Evolutionary conservation across 306 rosid species (phyloP), one percentile per base, ranked within the genome.

Genomic region (Quercus dentata): DNA sequence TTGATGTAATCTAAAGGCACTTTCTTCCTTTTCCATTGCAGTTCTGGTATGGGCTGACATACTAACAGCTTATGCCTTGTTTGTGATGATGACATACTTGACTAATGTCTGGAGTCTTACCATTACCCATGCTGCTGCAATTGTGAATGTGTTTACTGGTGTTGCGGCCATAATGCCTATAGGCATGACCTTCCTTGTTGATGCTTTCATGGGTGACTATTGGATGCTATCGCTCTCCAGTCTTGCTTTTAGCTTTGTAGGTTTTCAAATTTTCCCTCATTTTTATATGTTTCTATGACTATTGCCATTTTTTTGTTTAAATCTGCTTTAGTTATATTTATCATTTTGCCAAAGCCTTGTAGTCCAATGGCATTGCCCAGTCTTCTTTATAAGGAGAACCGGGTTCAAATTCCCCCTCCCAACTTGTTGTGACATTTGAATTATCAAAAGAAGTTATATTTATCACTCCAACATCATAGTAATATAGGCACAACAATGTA

Each of bases 121-220:
- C 49, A 5, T 61, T 35, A 71, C 76, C 12, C 74, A 27, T 20
- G 78, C 83, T 21, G 77, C 86, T 27, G 74, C 64, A 41, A 79
- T 83, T 58, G 68, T 79, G 30, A 83, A 79, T 46, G 19, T 75
- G 23, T 79, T 25, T 30, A 30, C 30, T 18, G 86, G 86, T 51
- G 31, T 62, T 4, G 55, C 56, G 0, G 9, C 62, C 28, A 71
- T 83, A 31, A 12, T 83, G 72, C 78, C 75, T 3, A 7, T 83
- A 6, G 76, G 67, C 49, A 30, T 79, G 83, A 56, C 70, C n/a
- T 79, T 58, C 70, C 5, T 79, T 57, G 86, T 44, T 6, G 81
- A 79, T 44, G 10, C 81, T 54, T 41, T 79, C 52, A n/a, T 79
- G 64, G 83, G 83, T 27, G 38, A 83, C 31, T 59, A 19, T 23